Evolutionary conservation across 331 rosid species (phyloP).

Genomic region (Cucumis variabilis): DNA sequence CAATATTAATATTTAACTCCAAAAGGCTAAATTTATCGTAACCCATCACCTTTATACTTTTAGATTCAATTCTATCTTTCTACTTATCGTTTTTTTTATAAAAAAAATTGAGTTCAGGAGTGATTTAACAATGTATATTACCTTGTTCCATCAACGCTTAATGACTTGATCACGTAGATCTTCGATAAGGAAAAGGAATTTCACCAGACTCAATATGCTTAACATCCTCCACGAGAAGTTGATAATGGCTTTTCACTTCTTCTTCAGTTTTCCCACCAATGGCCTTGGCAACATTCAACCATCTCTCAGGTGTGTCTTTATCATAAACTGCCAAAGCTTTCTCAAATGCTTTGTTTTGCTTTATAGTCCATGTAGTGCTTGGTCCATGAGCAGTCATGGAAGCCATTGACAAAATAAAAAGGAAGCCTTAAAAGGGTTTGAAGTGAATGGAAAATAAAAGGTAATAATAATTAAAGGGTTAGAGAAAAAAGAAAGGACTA

Average conservation of each 20-base stretch:
- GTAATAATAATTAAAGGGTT: too few species aligned
- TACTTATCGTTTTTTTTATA: too few species aligned
- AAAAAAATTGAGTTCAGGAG: too few species aligned
- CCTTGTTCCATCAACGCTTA: too few species aligned
- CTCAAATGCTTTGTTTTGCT: constrained; percentile 27
- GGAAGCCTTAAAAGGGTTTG: not conserved
- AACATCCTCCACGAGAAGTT: constrained; percentile 24
- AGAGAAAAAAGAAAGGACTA: too few species aligned
- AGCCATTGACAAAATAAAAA: constrained; percentile 15
- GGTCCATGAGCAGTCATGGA: constrained; percentile 30
- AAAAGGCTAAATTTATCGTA: not conserved
- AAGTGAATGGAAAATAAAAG: not conserved
- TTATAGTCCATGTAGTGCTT: not conserved
- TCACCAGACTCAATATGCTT: constrained; percentile 17
- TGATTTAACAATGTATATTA: too few species aligned
- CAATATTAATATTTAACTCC: too few species aligned
- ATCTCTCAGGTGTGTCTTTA: constrained; percentile 27
- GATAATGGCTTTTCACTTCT: constrained; percentile 25
- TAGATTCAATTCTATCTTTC: too few species aligned
- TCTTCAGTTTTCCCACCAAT: constrained; percentile 22
- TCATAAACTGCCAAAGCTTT: constrained; percentile 31
- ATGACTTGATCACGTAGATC: not conserved
- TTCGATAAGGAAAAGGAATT: constrained; percentile 17
- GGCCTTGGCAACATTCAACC: constrained; percentile 20
- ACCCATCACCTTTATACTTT: not conserved